phyloP scores from a whole-genome alignment of 768 basidiomycete genomes.

The Russula virescens region DNA sequence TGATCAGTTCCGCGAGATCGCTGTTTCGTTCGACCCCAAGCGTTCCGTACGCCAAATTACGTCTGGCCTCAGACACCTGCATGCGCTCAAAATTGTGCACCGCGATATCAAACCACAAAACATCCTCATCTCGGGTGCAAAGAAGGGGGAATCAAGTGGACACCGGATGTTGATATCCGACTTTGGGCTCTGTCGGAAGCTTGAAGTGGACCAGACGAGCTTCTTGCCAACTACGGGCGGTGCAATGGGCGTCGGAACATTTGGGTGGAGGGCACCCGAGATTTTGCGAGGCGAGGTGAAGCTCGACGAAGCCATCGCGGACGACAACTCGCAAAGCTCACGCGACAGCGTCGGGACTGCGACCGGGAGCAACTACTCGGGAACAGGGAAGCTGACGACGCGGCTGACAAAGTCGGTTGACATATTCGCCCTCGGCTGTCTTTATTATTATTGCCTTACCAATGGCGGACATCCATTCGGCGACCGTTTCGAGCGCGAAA shows the following conservation, averaged over 20 bases:
- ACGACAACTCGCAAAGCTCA: conserved; percentile 62
- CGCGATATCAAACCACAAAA: conserved; percentile 99
- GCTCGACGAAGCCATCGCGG: conserved; percentile 65
- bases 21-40: conserved; percentile 76
- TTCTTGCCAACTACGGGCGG: conserved; percentile 92
- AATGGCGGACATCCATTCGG: conserved; percentile 92
- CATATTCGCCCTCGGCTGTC: conserved; percentile 91
- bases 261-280: conserved; percentile 97
- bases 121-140: conserved; percentile 77
- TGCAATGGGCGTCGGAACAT: conserved; percentile 83
- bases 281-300: conserved; percentile 92
- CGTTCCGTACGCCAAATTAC: conserved; percentile 83
- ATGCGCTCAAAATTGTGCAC: conserved; percentile 93
- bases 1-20: conserved; percentile 71
- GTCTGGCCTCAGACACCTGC: conserved; percentile 82
- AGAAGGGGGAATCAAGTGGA: conserved; percentile 44
- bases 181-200: conserved; percentile 93
- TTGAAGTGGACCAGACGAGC: conserved; percentile 94
- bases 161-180: conserved; percentile 92
- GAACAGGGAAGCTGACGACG: conserved; percentile 44
- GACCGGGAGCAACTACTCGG: conserved; percentile 33
- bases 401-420: conserved; percentile 92
- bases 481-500: conserved; percentile 86
- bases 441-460: conserved; percentile 91
- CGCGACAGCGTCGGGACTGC: conserved; percentile 57